These are phyloP conservation scores for Rasamsonia emersonii DNA, from an alignment of 2,329 filamentous ascomycete genomes.

Conservation along the genomic window DNA sequence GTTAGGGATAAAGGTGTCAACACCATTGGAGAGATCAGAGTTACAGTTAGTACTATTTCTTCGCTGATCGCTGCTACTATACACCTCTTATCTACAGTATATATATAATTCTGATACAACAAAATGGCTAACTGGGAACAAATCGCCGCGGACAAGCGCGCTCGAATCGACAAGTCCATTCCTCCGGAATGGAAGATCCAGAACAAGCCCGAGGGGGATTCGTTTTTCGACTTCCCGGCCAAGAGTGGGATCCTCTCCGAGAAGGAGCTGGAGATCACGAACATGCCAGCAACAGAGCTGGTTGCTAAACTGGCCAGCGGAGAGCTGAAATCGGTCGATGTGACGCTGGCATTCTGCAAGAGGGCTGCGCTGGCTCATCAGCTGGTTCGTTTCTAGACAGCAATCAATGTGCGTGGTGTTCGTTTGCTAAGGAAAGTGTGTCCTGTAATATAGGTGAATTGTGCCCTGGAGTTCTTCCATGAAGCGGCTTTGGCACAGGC, in stretches of 20 bases:
- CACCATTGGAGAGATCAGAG: too few relatives aligned
- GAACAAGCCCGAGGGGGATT: constrained; percentile 5
- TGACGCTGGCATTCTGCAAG: constrained; percentile 41
- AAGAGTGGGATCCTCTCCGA: constrained; percentile 10
- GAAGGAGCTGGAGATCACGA: constrained; percentile 13
- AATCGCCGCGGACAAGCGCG: constrained; percentile 12
- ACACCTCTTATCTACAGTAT: not conserved
- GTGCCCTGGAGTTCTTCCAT: constrained; percentile 18
- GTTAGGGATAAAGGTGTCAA: too few relatives aligned
- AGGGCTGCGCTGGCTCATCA: constrained; percentile 21
- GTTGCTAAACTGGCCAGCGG: constrained; percentile 11
- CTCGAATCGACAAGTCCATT: constrained; percentile 12
- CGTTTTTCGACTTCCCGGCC: constrained; percentile 9
- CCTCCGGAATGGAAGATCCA: constrained; percentile 13
- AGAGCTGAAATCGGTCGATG: constrained; percentile 12
- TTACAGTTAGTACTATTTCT: too few relatives aligned
- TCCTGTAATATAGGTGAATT: constrained; percentile 11
- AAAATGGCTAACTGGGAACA: constrained; percentile 11
- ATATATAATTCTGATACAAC: not conserved
- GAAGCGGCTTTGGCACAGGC: constrained; percentile 13
- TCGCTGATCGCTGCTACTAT: too few relatives aligned
- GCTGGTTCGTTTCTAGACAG: constrained; percentile 3
- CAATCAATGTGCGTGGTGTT: not conserved
- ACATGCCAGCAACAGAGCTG: constrained; percentile 11
- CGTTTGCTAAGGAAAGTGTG: not conserved